phyloP scores from a whole-genome alignment of 257 asterid genomes.

The Solanum bukasovii region DNA sequence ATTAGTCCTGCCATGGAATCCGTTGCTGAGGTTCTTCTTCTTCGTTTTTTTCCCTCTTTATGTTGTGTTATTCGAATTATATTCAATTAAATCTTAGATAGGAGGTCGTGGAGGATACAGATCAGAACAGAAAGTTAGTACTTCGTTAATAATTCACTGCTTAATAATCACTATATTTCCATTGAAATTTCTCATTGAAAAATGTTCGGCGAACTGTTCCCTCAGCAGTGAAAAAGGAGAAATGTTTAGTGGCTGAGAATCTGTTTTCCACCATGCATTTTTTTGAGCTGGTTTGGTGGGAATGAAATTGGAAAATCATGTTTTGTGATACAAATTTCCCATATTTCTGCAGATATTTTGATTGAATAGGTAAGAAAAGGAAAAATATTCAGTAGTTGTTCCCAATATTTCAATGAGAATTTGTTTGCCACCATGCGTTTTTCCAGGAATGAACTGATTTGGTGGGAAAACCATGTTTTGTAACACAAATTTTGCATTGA shows the following conservation, averaged over 20 bases:
- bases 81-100: background rate
- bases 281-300: background rate
- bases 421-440: background rate
- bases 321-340: background rate
- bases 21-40: conserved; percentile 50
- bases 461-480: background rate
- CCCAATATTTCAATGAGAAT: background rate
- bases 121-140: background rate
- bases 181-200: background rate
- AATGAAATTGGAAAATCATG: background rate
- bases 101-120: background rate
- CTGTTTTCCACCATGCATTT: background rate
- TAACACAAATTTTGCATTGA: background rate
- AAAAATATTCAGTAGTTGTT: background rate
- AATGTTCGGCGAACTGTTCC: background rate
- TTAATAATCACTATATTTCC: background rate
- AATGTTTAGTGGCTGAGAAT: background rate
- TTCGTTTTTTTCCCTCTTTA: too few species aligned
- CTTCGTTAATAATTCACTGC: too few species aligned
- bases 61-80: background rate
- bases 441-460: background rate
- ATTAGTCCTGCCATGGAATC: conserved; percentile 61
- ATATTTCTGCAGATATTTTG: background rate
- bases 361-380: background rate
- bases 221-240: background rate